phyloP scores from a whole-genome alignment of 2,329 filamentous ascomycete genomes.

The Fusarium hostae region DNA sequence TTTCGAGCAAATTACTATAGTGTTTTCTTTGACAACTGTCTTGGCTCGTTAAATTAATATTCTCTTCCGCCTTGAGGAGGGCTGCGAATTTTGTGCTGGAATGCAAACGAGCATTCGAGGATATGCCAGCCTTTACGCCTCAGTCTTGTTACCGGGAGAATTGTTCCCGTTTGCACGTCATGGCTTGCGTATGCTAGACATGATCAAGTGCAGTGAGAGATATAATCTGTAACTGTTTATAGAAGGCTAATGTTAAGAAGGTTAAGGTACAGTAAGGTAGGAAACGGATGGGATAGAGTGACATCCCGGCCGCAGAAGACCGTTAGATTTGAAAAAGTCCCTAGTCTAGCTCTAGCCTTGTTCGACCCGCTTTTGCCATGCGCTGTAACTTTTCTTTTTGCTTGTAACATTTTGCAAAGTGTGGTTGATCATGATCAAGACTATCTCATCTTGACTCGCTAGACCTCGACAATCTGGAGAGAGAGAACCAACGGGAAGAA shows the following conservation, averaged over 20 bases:
- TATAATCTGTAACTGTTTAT: neutral
- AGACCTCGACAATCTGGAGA: conserved; percentile 9
- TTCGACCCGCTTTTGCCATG: conserved; percentile 31
- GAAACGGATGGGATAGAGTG: conserved; percentile 6
- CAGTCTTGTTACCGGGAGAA: neutral
- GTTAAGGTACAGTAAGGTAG: neutral
- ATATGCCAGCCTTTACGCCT: neutral
- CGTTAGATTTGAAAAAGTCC: conserved; percentile 4
- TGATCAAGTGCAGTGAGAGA: neutral
- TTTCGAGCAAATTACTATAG: neutral
- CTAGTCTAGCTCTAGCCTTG: neutral
- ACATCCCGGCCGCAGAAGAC: conserved; percentile 22
- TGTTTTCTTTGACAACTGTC: neutral
- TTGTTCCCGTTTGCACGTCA: neutral
- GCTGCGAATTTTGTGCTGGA: conserved; percentile 5
- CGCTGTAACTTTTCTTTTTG: neutral
- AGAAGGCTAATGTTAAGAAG: neutral
- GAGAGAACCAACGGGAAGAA: neutral
- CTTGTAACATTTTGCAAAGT: neutral
- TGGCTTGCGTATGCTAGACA: neutral
- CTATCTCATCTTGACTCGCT: conserved; percentile 10
- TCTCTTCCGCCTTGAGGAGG: neutral
- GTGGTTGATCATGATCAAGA: conserved; percentile 7
- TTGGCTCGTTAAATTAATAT: neutral
- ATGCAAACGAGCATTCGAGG: neutral